Conservation (phyloP, 208 protist genomes). For the Lotmaria passim region DNA sequence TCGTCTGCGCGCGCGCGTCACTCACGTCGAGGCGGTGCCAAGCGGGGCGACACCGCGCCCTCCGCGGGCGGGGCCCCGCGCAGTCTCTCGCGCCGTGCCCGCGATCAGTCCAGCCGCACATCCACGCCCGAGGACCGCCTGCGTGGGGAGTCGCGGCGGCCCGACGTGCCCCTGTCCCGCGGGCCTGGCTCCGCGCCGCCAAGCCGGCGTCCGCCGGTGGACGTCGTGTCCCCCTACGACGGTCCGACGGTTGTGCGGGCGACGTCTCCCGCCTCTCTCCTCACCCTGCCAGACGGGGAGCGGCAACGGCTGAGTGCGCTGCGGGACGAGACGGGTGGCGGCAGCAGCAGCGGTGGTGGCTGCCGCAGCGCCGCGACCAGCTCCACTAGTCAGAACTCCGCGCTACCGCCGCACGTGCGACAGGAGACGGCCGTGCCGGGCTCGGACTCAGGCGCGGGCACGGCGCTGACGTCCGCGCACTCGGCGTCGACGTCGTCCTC, state of each 20-base stretch:
- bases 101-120: constrained; percentile 4
- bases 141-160: neutral
- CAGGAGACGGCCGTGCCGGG: constrained; percentile 22
- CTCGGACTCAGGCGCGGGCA: neutral
- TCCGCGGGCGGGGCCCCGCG: neutral
- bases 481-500: neutral
- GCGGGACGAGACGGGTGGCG: neutral
- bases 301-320: neutral
- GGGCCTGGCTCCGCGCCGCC: neutral
- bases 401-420: constrained; percentile 13
- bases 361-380: neutral
- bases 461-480: neutral
- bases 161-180: constrained; percentile 1
- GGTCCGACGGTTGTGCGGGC: constrained; percentile 15
- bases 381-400: neutral
- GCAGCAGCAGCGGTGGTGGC: neutral
- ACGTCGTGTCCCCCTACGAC: neutral
- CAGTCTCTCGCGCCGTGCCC: constrained; percentile 10
- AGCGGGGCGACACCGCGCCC: neutral
- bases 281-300: neutral
- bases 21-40: neutral
- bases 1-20: neutral
- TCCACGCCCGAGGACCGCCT: constrained; percentile 1
- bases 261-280: constrained; percentile 1
- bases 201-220: neutral